Percentiles rank a stretch among this genome's conserved stretches.
Conservation (phyloP, 805 yeast species). For the Zygoascus tannicola region DNA sequence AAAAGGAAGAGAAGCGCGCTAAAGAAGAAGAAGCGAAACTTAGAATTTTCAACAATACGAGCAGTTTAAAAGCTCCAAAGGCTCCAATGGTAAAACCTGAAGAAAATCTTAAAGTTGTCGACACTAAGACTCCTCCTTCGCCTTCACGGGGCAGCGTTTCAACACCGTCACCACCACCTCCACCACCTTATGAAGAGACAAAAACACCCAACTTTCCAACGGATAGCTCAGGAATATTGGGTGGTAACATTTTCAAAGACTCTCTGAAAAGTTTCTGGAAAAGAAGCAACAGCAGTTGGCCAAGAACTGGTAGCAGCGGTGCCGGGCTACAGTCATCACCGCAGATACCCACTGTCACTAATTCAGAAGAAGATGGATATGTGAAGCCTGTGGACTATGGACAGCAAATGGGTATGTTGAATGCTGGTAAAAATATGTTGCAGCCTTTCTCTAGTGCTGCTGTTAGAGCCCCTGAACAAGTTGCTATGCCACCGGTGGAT, state of each 20-base stretch:
- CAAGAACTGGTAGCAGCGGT: neutral
- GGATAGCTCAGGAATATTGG: neutral
- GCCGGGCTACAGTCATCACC: neutral
- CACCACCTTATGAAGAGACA: neutral
- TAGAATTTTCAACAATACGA: neutral
- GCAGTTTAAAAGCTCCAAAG: neutral
- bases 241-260: neutral
- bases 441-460: neutral
- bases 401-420: neutral
- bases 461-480: neutral
- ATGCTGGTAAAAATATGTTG: neutral
- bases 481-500: neutral
- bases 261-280: neutral
- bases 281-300: neutral
- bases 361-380: neutral
- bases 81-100: neutral
- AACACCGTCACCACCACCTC: neutral
- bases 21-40: slow-evolving; percentile 1
- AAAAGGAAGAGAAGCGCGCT: slow-evolving; percentile 11
- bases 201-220: neutral
- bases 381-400: neutral
- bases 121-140: neutral
- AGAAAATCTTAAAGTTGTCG: neutral
- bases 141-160: neutral
- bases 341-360: neutral